Evolutionary conservation across 176 grass and related monocot species (phyloP).

Genomic region (Cocos nucifera): DNA sequence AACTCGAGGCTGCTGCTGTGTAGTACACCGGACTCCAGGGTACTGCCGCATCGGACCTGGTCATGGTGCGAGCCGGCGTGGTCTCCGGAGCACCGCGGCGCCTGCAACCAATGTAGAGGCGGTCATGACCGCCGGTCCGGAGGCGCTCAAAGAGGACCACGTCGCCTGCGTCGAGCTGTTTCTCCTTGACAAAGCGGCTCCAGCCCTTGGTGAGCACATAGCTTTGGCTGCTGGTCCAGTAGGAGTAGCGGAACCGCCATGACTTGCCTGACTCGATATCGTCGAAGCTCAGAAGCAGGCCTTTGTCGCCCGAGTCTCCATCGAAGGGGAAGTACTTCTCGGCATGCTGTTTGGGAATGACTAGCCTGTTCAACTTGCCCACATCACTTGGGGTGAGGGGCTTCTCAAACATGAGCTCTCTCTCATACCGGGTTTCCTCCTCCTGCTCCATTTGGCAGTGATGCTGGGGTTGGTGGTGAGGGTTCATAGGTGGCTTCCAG

Average conservation of each 20-base stretch:
- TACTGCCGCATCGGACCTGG: conserved; percentile 16
- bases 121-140: conserved; percentile 20
- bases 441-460: background rate
- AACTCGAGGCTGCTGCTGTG: conserved; percentile 4
- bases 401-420: conserved; percentile 71
- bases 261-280: conserved; percentile 12
- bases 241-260: conserved; percentile 12
- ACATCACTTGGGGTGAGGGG: conserved; percentile 59
- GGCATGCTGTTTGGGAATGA: conserved; percentile 79
- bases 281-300: conserved; percentile 19
- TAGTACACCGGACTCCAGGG: too few species aligned
- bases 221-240: conserved; percentile 22
- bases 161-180: conserved; percentile 12
- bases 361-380: conserved; percentile 72
- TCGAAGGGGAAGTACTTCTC: conserved; percentile 60
- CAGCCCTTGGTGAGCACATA: conserved; percentile 19
- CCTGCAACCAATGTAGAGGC: conserved; percentile 55
- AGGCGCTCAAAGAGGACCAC: conserved; percentile 36
- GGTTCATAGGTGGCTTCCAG: conserved; percentile 3
- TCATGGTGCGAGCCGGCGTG: background rate
- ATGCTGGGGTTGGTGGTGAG: conserved; percentile 2
- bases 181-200: conserved; percentile 20
- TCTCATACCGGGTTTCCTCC: background rate
- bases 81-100: background rate
- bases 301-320: conserved; percentile 13